Conservation (phyloP, 805 yeast genomes). For the Kuraishia hungarica region DNA sequence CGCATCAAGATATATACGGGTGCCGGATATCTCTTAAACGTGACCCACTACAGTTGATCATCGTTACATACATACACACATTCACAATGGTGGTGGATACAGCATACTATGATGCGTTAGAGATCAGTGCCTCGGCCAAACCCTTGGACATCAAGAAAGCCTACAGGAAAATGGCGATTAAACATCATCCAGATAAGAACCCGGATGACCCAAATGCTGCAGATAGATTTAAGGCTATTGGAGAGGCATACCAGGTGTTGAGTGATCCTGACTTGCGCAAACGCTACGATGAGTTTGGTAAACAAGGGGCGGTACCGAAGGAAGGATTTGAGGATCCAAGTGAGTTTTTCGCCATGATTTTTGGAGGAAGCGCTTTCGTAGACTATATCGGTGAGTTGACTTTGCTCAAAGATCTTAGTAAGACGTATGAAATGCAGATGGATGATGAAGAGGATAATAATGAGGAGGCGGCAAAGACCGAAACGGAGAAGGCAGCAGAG, state of each 20-base stretch:
- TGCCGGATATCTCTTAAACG: no score
- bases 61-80: not conserved
- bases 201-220: conserved; percentile 73
- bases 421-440: conserved; percentile 11
- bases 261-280: conserved; percentile 55
- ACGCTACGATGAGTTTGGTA: conserved; percentile 69
- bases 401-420: conserved; percentile 64
- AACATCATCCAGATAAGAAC: conserved; percentile 76
- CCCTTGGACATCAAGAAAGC: conserved; percentile 70
- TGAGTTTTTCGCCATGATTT: conserved; percentile 60
- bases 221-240: conserved; percentile 51
- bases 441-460: conserved; percentile 35
- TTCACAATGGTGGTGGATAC: conserved; percentile 63
- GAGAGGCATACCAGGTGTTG: conserved; percentile 73
- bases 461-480: conserved; percentile 6
- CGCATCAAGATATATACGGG: no score
- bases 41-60: not conserved
- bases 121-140: conserved; percentile 47
- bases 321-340: conserved; percentile 73
- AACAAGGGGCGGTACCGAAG: conserved; percentile 58
- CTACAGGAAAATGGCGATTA: conserved; percentile 66
- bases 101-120: conserved; percentile 61
- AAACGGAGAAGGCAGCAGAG: not conserved
- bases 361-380: conserved; percentile 86
- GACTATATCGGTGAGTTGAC: conserved; percentile 86